phyloP scores from a whole-genome alignment of 2,329 filamentous ascomycete species.

The Cladosporium colombiae region DNA sequence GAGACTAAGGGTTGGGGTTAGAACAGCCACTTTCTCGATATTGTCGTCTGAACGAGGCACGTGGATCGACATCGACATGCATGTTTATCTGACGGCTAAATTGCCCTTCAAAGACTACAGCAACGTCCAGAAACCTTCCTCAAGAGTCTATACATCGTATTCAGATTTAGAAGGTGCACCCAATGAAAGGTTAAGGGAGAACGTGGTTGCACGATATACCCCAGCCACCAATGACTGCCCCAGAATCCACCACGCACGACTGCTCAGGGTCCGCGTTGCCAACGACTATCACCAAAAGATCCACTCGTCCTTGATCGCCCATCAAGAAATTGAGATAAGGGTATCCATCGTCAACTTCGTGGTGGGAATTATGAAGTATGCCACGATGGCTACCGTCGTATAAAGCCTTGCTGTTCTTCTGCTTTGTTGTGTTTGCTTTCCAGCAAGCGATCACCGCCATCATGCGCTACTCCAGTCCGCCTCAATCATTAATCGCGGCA shows the following conservation, averaged over 20 bases:
- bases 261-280: background rate
- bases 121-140: background rate
- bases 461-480: slow-evolving; percentile 32
- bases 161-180: background rate
- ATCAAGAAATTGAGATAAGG: background rate
- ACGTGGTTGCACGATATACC: background rate
- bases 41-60: background rate
- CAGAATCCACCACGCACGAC: background rate
- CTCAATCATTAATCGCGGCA: slow-evolving; percentile 27
- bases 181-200: background rate
- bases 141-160: background rate
- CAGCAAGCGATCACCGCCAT: slow-evolving; percentile 31
- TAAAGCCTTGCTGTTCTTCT: slow-evolving; percentile 28
- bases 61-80: background rate
- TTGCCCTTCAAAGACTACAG: background rate
- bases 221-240: slow-evolving; percentile 2
- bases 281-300: background rate
- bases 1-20: background rate
- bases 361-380: slow-evolving; percentile 1
- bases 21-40: no score
- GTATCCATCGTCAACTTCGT: background rate
- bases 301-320: background rate
- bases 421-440: slow-evolving; percentile 30
- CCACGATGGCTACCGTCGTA: slow-evolving; percentile 24
- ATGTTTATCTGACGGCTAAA: background rate